Base-by-base conservation (phyloP, 192 early-diverging fungal species). In the Spizellomyces punctatus region DNA sequence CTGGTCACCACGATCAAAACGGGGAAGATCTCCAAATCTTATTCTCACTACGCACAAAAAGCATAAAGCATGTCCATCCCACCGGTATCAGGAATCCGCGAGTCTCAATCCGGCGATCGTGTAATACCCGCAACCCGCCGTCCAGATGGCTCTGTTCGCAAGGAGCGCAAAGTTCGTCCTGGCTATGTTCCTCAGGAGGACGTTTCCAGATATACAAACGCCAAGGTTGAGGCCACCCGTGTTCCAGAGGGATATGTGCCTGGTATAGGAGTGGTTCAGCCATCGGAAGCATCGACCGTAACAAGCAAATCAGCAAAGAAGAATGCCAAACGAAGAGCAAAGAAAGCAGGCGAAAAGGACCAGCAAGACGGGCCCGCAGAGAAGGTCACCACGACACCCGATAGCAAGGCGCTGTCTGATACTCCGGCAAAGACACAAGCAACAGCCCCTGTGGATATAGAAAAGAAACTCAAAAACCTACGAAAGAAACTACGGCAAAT, bases 401-500 rank as follows among this genome's bases (percentile, higher is more conserved):
- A 42, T 27, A 6, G 43, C 12, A 12, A 21, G 16, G 21, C 67
- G 49, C 10, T 22, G 6, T 10, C 54, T 14, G 42, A 9, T 12
- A 27, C 19, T 42, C 16, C 63, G 17, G 49, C 54, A 43, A 48
- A 56, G 0, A 8, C 42, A 12, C 49, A 14, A 10, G 5, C 47
- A 9, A 36, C 22, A 63, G 6, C 48, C 6, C 52, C 47, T 41
- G 64, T 58, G 36, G 72, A 77, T 41, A 12, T 55, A 22, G 81
- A 82, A 56, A 82, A 91, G 75, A 81, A 79, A 45, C 68, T 88
- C 27, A 88, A 87, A 56, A 82, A 79, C 9, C 65, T 92, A 43
- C 79, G 87, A 59, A 92, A 92, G 73, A 92, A 92, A 73, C 64
- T 91, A 46, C 69, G 85, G 52, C 90, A 92, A 74, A 83, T 86